These are phyloP conservation scores for Diaporthe aspalathi DNA, from an alignment of 2,329 filamentous ascomycete species.

Conservation along the genomic window DNA sequence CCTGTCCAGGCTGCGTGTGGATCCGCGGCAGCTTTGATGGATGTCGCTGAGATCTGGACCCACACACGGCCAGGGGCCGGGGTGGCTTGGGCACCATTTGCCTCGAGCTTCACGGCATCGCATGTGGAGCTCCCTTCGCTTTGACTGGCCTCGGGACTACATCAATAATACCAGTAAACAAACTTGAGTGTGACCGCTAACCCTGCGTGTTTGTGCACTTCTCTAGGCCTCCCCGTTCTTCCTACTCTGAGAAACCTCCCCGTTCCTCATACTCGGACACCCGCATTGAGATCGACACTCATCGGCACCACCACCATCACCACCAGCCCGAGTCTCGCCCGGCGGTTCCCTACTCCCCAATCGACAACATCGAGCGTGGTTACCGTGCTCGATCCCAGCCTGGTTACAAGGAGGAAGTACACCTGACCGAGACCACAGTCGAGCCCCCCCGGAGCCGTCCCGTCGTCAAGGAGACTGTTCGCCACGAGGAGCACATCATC, in stretches of 20 bases:
- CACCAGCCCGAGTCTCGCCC: constrained; percentile 22
- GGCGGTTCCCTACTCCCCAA: constrained; percentile 54
- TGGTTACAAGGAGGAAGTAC: constrained; percentile 55
- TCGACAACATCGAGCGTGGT: constrained; percentile 75
- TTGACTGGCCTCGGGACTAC: constrained; percentile 41
- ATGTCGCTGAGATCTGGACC: constrained; percentile 31
- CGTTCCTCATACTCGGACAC: constrained; percentile 66
- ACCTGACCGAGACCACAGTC: constrained; percentile 51
- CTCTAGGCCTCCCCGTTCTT: constrained; percentile 32
- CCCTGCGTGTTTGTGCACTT: background rate
- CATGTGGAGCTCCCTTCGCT: constrained; percentile 14
- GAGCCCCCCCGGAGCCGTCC: constrained; percentile 51
- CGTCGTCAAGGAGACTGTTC: constrained; percentile 49
- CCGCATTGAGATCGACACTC: constrained; percentile 73
- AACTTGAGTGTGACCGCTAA: constrained; percentile 23
- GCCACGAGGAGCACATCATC: constrained; percentile 49
- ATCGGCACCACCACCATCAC: constrained; percentile 49
- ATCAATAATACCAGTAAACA: background rate
- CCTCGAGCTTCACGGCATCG: constrained; percentile 26
- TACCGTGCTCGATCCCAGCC: constrained; percentile 72
- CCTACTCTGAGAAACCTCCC: constrained; percentile 49
- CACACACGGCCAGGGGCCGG: constrained; percentile 23
- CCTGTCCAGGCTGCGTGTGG: constrained; percentile 21
- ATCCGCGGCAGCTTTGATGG: constrained; percentile 23
- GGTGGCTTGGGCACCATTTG: constrained; percentile 16